Evolutionary conservation across 2,329 filamentous ascomycete genomes (phyloP), one percentile per base, ranked within the genome.

Genomic region (Setomelanomma holmii): DNA sequence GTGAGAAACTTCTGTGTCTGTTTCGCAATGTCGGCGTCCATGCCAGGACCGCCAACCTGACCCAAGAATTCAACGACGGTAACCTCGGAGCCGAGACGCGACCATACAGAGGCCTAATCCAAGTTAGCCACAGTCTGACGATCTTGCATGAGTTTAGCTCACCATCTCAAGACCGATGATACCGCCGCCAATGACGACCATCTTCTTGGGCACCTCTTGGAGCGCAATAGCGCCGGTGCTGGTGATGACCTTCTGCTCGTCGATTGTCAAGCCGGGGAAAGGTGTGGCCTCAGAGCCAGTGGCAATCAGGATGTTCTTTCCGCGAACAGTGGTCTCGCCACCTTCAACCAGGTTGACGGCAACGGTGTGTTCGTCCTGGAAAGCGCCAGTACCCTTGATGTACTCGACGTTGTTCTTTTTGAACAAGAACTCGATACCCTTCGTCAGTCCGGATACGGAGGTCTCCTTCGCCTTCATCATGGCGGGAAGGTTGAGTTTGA

Each of bases 401-500:
- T 98, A 99, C 76, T 98, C 92, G 64, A 97, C 95, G 60, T 91
- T 91, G 81, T 99, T 99, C 86, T 99, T 98, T 88, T 98, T 98
- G 80, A 99, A 89, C 60, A 99, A 83, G 76, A 93, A 99, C 79
- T 99, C 95, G 63, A 99, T 90, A 76, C 95, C 95, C 84, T 98
- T 98, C 63, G 95, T 99, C 64, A 99, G 81, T 43, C 92, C 87
- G 35, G 81, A 78, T 58, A 99, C 95, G 45, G 95, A 96, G 30
- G 87, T 89, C 45, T 99, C 93, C 82, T 99, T 99, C 54, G 95
- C 93, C 82, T 97, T 96, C 93, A 99, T 97, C 86, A 99, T 92
- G 77, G 95, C 88, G 70, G 82, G 79, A 40, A 99, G 85, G 84
- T 99, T 97, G 74, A 99, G 88, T 79, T 96, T 96, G 73, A 99